Evolutionary conservation across 345 rosid genomes (phyloP), one percentile per base, ranked within the genome.

Genomic region (Lepidium didymum): DNA sequence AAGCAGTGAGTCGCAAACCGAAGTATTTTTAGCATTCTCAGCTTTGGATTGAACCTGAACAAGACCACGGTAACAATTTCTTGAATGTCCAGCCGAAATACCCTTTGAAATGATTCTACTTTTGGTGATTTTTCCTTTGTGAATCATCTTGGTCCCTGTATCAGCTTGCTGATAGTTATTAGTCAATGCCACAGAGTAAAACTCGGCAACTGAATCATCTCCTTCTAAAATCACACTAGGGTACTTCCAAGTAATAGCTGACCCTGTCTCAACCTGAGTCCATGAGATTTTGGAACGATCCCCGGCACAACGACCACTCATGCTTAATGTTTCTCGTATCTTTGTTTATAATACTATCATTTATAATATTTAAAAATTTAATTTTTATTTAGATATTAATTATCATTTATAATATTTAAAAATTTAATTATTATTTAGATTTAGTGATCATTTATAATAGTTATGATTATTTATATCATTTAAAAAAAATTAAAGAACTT

Each of bases 181-280:
- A 0, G 98, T 93, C 77, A 93, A 79, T 1, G 97, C 98, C 33
- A 93, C 97, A 12, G 96, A 93, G 73, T 93, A 93, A 61, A 90
- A 88, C 83, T 93, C 95, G 0, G 95, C 97, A 52, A 93, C 92
- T 0, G 92, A 78, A 61, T 87, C 84, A 78, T 91, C 86, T 0
- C 99, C 96, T 77, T 90, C 99, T 77, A 93, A 57, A 78, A 93
- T 78, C 68, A 93, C 97, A 74, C 97, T 87, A 0, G 98, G 96
- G 72, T 93, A 88, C 81, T 93, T 93, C 98, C 96, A 90, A 33
- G 98, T 93, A 34, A 93, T 88, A 0, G 96, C 97, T 2, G 97
- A 93, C n/a, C 98, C 96, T 0, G 97, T 94, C 85, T 94, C 99
- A 74, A 91, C 97, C 76, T 91, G 97, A 37, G 99, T 94, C 98